Percentiles rank a stretch among this genome's conserved stretches.
phyloP scores from a whole-genome alignment of 1,284 basidiomycete genomes.

The Austroboletus rostrupii region DNA sequence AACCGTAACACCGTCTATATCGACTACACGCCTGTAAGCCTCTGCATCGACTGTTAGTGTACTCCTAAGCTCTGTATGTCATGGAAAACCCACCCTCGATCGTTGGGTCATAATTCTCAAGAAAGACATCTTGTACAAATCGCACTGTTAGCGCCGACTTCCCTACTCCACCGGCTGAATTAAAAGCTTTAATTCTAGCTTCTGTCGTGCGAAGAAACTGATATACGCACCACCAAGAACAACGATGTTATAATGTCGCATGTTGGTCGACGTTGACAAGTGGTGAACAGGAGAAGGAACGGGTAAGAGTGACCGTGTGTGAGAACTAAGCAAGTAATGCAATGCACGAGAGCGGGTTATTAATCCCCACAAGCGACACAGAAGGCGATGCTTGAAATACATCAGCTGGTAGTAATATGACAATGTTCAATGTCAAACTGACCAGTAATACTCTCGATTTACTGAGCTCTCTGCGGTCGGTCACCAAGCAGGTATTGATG shows the following conservation, averaged over 20 bases:
- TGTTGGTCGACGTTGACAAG: constrained; percentile 25
- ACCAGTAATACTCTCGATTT: neutral
- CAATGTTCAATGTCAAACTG: neutral
- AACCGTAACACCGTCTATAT: constrained; percentile 57
- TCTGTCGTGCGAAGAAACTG: constrained; percentile 1
- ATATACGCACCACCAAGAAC: constrained; percentile 66
- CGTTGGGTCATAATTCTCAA: constrained; percentile 77
- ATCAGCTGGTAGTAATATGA: constrained; percentile 1
- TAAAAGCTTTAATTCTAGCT: constrained; percentile 7
- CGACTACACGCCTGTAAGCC: constrained; percentile 53
- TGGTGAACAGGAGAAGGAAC: constrained; percentile 12
- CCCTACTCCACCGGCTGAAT: constrained; percentile 74
- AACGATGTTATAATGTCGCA: constrained; percentile 70
- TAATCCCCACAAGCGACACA: constrained; percentile 4
- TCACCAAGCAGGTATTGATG: neutral
- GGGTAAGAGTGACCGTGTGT: constrained; percentile 16
- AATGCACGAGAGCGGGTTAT: constrained; percentile 15
- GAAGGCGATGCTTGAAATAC: constrained; percentile 1
- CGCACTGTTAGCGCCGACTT: constrained; percentile 78
- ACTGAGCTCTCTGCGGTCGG: neutral
- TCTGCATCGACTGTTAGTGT: constrained; percentile 10
- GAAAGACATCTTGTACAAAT: constrained; percentile 70
- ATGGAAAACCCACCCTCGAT: constrained; percentile 59
- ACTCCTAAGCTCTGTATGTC: neutral
- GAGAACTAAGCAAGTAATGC: constrained; percentile 22